Evolutionary conservation across 2,329 filamentous ascomycete species (phyloP), one percentile per base, ranked within the genome.

Genomic region (Curvularia hawaiiensis): DNA sequence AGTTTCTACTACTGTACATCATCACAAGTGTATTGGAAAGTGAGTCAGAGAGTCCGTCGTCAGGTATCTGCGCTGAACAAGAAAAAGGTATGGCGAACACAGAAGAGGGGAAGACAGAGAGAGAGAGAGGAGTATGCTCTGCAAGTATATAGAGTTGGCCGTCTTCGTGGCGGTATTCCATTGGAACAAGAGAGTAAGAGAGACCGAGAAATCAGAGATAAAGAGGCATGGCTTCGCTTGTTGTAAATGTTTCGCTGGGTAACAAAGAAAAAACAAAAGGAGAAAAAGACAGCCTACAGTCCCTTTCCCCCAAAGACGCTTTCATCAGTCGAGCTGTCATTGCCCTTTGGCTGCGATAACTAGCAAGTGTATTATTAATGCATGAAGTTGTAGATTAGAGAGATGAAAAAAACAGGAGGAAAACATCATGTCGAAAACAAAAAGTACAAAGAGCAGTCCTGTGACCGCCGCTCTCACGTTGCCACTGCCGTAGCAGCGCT

Each of bases 81-180:
- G 45, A 28, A 20, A 35, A 38, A 7, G 35, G 14, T 38, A 38
- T 18, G 16, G 7, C 1, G 35, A 38, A 18, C 9, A 38, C 26
- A 7, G 35, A 18, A 9, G 16, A 38, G 16, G 10, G 35, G 14
- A 44, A 26, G 3, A 33, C 3, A 35, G 33, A 39, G 28, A 18
- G 18, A 45, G n/a, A 46, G 40, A 56, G 53, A 55, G 40, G 54
- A 48, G 54, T 52, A 56, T 52, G 54, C 51, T 55, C n/a, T 55
- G 18, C 38, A 46, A 31, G 16, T 39, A 7, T 40, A 14, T 26
- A 16, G 6, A 12, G 6, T 8, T 22, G 8, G n/a, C 22, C 26
- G 26, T 22, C 52, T 44, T 52, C 48, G 33, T 51, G 54, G 52
- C 24, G 11, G 35, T 41, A 41, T 51, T 31, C 24, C 24, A 45